Conservation (phyloP, 2,329 filamentous ascomycete genomes). For the Aspergillus pseudonomiae region DNA sequence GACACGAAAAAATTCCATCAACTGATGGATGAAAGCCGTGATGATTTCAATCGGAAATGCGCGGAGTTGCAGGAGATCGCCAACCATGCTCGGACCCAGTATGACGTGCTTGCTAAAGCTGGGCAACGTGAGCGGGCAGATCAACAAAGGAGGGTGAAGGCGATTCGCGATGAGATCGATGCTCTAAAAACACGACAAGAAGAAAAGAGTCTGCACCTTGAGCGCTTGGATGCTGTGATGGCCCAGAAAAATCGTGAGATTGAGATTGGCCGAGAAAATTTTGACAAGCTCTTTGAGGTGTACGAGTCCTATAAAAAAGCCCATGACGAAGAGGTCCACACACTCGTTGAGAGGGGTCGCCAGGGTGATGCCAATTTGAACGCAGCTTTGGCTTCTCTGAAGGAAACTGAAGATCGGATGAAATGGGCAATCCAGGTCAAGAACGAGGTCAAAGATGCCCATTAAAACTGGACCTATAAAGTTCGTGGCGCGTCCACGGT, state of each 20-base stretch:
- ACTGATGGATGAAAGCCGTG: slow-evolving; percentile 43
- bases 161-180: slow-evolving; percentile 39
- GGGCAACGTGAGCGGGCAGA: slow-evolving; percentile 46
- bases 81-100: slow-evolving; percentile 44
- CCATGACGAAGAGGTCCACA: slow-evolving; percentile 44
- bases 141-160: slow-evolving; percentile 42
- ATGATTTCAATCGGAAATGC: slow-evolving; percentile 43
- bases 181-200: slow-evolving; percentile 39
- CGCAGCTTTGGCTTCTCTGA: slow-evolving; percentile 42
- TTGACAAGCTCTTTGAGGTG: slow-evolving; percentile 41
- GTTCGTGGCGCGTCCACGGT: neutral
- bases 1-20: slow-evolving; percentile 41
- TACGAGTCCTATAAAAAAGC: slow-evolving; percentile 48
- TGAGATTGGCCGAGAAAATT: slow-evolving; percentile 42
- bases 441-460: slow-evolving; percentile 32
- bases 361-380: slow-evolving; percentile 39
- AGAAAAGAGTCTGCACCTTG: slow-evolving; percentile 39
- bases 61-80: slow-evolving; percentile 44
- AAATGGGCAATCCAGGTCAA: slow-evolving; percentile 52
- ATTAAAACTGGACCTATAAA: slow-evolving; percentile 19
- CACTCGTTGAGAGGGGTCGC: slow-evolving; percentile 34
- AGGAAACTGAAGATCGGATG: slow-evolving; percentile 49
- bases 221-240: slow-evolving; percentile 48
- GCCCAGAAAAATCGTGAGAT: slow-evolving; percentile 51
- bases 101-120: slow-evolving; percentile 46